Evolutionary conservation across 805 yeast genomes (phyloP), one percentile per base, ranked within the genome.

Genomic region (Teunomyces panamensis): DNA sequence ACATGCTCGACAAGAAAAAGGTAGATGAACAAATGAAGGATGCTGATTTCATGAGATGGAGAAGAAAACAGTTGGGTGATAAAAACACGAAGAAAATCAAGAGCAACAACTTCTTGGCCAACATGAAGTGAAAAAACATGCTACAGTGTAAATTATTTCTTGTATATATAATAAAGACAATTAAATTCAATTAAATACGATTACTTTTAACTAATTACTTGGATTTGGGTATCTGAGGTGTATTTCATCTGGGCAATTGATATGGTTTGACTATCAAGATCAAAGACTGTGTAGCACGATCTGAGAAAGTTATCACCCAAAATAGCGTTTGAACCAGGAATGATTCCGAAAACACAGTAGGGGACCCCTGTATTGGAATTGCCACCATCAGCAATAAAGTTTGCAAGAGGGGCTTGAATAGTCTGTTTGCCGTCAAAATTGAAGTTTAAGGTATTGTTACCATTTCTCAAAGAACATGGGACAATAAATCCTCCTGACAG

Each of bases 71-170:
- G 59, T 73, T 89, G 57, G 80, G 91, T 61, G 77, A 78, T 58
- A 77, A 75, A 47, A 89, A 87, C 64, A 81, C 88, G 48, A 77
- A 78, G 50, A 76, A 73, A 55, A 88, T 89, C 62, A 90, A 89
- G 68, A 78, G 80, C 59, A 84, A 81, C 63, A 91, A 91, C 75
- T 91, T 90, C 69, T 69, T 87, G 68, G 72, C 83, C 30, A 79
- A 79, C 56, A 78, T 81, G 78, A 60, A 56, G 51, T 49, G 43
- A 43, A 35, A 34, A 36, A 4, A 39, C 10, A 24, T 16, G 16
- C 33, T 10, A 20, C 42, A 14, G 26, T 39, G 33, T 39, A 39
- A 28, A 28, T 29, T 28, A 39, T 28, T 39, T 17, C 44, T 30
- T 43, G 39, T 43, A 43, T 7, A 34, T 34, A 43, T 24, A 34